Evolutionary conservation across 1,284 basidiomycete species (phyloP), one percentile per base, ranked within the genome.

Genomic region (Ceratobasidium sp.): DNA sequence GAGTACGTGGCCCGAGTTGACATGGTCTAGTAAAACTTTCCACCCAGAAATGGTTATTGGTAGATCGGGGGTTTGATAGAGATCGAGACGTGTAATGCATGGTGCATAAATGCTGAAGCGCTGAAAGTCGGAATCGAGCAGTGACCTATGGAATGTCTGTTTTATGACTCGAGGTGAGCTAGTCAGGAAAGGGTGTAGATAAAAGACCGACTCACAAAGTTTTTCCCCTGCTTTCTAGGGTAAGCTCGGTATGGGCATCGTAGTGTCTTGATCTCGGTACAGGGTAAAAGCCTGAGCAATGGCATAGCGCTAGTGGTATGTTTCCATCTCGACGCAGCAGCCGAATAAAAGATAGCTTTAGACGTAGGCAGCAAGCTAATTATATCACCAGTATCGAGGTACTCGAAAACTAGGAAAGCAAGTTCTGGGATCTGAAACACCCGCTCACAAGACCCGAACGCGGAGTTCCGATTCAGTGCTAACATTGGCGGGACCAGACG

Each of bases 341-440:
- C 60, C 18, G 60, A 41, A n/a, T 44, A 64, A 44, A 64, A 64
- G 16, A 64, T 3, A 7, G n/a, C 41, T 23, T 35, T 20, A 23
- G 35, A 64, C 44, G 41, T 46, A 27, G 60, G 23, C 20, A 64
- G 20, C 3, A 64, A 20, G 20, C 20, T 3, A 44, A 18, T 38
- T 3, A 64, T n/a, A 27, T 23, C 20, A 8, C n/a, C 16, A 20
- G n/a, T 20, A 14, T 64, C 41, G 38, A 64, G 20, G 18, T 44
- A 41, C 18, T 12, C 41, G 20, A 64, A 27, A 44, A 64, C 41
- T 41, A 64, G n/a, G 8, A 64, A 46, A 10, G 60, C 60, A 23
- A 64, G 60, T 8, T 64, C 60, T 44, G 60, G 38, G 12, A 38
- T 64, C 60, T 44, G 60, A 64, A 64, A 64, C 60, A 64, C 60